These are phyloP conservation scores for Penicillium paxilli DNA, from an alignment of 495 filamentous ascomycete genomes.

Conservation along the genomic window DNA sequence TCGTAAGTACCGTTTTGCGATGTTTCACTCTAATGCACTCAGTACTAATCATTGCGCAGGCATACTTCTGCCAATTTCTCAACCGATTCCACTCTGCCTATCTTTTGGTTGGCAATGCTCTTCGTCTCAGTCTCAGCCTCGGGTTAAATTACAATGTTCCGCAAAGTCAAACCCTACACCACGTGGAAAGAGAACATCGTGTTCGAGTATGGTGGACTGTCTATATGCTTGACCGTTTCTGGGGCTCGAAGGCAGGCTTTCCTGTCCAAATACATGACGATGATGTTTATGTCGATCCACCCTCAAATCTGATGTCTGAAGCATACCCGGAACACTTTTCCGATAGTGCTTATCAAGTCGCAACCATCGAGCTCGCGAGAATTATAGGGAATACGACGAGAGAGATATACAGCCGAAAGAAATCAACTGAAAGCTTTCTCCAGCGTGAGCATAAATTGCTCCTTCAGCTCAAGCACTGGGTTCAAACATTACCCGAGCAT, in stretches of 20 bases:
- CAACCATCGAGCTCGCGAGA: slow-evolving; percentile 32
- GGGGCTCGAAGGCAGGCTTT: slow-evolving; percentile 39
- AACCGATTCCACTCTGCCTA: slow-evolving; percentile 41
- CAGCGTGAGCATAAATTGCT: slow-evolving; percentile 37
- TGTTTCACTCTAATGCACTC: no score
- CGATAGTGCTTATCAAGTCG: slow-evolving; percentile 29
- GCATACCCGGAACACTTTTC: slow-evolving; percentile 35
- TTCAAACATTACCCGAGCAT: slow-evolving; percentile 35
- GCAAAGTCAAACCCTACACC: slow-evolving; percentile 32
- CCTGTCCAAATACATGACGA: slow-evolving; percentile 39
- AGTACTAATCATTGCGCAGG: slow-evolving; percentile 13
- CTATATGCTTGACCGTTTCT: slow-evolving; percentile 43
- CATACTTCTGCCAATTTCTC: slow-evolving; percentile 38
- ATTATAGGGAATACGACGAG: slow-evolving; percentile 35
- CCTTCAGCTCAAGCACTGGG: slow-evolving; percentile 39
- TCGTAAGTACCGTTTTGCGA: no score
- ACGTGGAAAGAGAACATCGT: slow-evolving; percentile 36
- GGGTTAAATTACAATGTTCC: slow-evolving; percentile 42
- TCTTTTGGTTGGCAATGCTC: slow-evolving; percentile 34
- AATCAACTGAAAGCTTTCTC: slow-evolving; percentile 35
- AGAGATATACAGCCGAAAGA: slow-evolving; percentile 36
- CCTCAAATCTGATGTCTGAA: slow-evolving; percentile 22
- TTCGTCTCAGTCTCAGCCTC: slow-evolving; percentile 34
- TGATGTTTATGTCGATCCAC: slow-evolving; percentile 39
- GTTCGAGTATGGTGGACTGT: slow-evolving; percentile 44